Evolutionary conservation across 768 basidiomycete genomes (phyloP), one percentile per base, ranked within the genome.

Genomic region (Suillus variegatus): DNA sequence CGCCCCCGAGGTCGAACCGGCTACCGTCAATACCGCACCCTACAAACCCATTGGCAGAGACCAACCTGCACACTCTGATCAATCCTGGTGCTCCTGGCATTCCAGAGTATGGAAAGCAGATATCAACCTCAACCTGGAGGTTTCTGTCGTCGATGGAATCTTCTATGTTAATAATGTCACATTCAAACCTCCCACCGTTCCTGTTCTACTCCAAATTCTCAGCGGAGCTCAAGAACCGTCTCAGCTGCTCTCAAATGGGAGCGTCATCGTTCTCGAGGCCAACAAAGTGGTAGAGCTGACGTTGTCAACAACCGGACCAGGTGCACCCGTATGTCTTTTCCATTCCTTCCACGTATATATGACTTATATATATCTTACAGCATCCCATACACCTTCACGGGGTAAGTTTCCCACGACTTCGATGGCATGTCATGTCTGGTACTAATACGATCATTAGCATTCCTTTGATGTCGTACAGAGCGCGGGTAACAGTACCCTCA

Each of bases 191-290:
- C 70, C 79, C 16, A 68, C 69, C 2, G 74, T 76, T 12, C 83
- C 83, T 1, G 82, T 82, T 2, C 68, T 84, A 16, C 75, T 84
- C 18, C 82, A 84, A 64, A 71, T 78, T 52, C 64, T 82, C 35
- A 80, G 77, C 51, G 80, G 81, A 4, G 70, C 73, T 7, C 64
- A 66, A 14, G 64, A 71, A 6, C 73, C 82, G 1, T 66, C 72
- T 9, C 70, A 76, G 18, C 71, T 83, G 22, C 74, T 82, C 18
- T 80, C 81, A 9, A 22, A 69, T 3, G 82, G 81, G 3, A 79
- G 76, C 40, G 77, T 82, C 6, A 81, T 81, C 61, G 68, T 68
- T 6, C 67, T 85, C 16, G 80, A 79, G 1, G 71, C 69, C 1
- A 82, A 82, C 65, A 77, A 80, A 43, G 74, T 80, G 54, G 76